Base-by-base conservation (phyloP, 2,329 filamentous ascomycete genomes). In the Cercospora brassicicola region DNA sequence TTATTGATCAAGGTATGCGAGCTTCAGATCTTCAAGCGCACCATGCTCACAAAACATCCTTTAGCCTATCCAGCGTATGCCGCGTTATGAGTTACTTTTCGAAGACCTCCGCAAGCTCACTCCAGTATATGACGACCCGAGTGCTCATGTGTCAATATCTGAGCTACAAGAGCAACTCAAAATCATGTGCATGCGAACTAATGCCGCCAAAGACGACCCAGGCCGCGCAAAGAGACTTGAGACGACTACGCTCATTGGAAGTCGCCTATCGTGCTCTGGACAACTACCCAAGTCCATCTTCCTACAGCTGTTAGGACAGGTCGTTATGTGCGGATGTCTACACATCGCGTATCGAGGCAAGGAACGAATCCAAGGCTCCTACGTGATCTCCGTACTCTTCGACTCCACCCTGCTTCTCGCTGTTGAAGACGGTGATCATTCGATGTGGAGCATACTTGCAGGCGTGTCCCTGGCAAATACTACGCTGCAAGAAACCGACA, bases 41-140 rank as follows among this genome's bases (percentile, higher is more conserved):
- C 31, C 28, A 13, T n/a, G 42, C 60, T 39, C 20, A 51, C 53
- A 65, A 23, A 67, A 55, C 31, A 11, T 53, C 31, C 15, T 2
- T 15, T 64, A 96, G 92, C 95, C 94, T 0, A 94, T 97, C 20
- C 94, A 99, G 80, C 87, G 94, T 65, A 87, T 97, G 23, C 96
- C 93, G 82, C 93, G 91, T 81, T 98, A 98, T 76, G 93, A 93
- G 10, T 83, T 99, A 3, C 83, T 98, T 2, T 94, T 98, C 75
- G 86, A 89, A 4, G 93, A 97, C 75, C 84, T 99, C 8, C 84
- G 94, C 68, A 94, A 91, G 75, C 86, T 90, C 72, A 97, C 94
- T 0, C 92, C 93, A 1, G 91, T 92, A 1, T 89, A 87, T 65
- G 94, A 98, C 76, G 96, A 93, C 75, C 93, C 93, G 0, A 88